phyloP scores from a whole-genome alignment of 75 land plant species.

The Chamaecyparis obtusa region DNA sequence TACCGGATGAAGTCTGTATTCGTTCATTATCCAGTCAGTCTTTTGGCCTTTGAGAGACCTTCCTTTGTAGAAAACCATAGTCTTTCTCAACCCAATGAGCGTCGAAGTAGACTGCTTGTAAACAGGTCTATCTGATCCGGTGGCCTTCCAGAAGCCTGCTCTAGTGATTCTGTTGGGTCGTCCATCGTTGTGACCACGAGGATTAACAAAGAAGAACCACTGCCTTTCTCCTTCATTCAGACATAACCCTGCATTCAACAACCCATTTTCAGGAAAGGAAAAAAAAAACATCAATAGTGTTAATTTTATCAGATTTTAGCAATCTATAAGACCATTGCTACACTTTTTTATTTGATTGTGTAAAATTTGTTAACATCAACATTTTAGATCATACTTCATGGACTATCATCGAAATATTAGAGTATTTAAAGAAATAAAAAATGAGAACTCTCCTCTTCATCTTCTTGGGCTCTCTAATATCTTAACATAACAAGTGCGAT shows the following conservation, averaged over 20 bases:
- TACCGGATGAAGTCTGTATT: slow-evolving; percentile 24
- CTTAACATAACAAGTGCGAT: no score
- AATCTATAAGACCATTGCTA: no score
- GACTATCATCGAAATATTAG: no score
- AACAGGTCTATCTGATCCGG: slow-evolving; percentile 39
- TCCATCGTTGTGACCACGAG: slow-evolving; percentile 13
- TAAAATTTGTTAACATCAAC: no score
- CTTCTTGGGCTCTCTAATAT: no score
- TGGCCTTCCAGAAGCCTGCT: slow-evolving; percentile 48
- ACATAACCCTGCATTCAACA: background rate
- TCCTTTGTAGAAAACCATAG: slow-evolving; percentile 49
- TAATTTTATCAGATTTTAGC: no score
- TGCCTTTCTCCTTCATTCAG: slow-evolving; percentile 6
- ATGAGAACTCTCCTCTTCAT: no score
- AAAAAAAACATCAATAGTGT: no score
- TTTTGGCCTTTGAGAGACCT: slow-evolving; percentile 37
- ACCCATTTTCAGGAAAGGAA: background rate
- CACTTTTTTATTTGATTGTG: no score
- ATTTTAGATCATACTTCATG: no score
- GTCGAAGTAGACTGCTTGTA: slow-evolving; percentile 9
- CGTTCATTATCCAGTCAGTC: slow-evolving; percentile 54
- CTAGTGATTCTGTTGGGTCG: slow-evolving; percentile 36
- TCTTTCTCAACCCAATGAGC: slow-evolving; percentile 36
- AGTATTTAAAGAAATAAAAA: no score
- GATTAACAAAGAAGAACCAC: slow-evolving; percentile 16